Evolutionary conservation across 2,329 filamentous ascomycete genomes (phyloP).

Genomic region (Fusarium odoratissimum): DNA sequence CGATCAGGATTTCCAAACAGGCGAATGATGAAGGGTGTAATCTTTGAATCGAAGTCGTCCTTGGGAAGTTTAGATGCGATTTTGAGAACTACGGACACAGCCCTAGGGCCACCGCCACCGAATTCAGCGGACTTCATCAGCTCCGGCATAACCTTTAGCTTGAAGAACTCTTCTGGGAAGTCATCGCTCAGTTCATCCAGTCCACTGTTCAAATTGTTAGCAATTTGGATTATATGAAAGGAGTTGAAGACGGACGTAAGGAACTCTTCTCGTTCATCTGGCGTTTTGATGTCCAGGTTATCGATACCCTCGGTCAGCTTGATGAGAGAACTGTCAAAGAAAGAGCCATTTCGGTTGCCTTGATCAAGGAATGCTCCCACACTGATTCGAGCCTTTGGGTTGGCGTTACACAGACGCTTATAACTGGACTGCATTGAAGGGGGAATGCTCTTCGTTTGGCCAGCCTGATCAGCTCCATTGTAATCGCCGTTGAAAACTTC

Average conservation of each 20-base stretch:
- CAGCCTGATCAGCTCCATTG: constrained; percentile 79
- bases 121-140: constrained; percentile 99
- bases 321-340: constrained; percentile 94
- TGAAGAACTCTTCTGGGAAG: constrained; percentile 98
- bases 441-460: constrained; percentile 87
- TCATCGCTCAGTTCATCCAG: constrained; percentile 90
- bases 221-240: neutral
- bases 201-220: constrained; percentile 64
- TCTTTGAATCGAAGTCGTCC: constrained; percentile 87
- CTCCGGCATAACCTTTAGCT: constrained; percentile 94
- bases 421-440: constrained; percentile 91
- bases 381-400: constrained; percentile 88
- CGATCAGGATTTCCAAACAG: constrained; percentile 92
- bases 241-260: constrained; percentile 64
- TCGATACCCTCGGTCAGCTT: constrained; percentile 93
- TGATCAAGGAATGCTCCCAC: constrained; percentile 90
- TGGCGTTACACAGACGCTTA: constrained; percentile 87
- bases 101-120: constrained; percentile 92
- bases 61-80: constrained; percentile 87
- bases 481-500: constrained; percentile 94
- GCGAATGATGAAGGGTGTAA: constrained; percentile 87
- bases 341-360: constrained; percentile 81
- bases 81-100: constrained; percentile 88
- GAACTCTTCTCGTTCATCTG: constrained; percentile 86
- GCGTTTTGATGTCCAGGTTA: constrained; percentile 87